Evolutionary conservation across 2,329 filamentous ascomycete genomes (phyloP).

Genomic region (Akanthomyces lecanii): DNA sequence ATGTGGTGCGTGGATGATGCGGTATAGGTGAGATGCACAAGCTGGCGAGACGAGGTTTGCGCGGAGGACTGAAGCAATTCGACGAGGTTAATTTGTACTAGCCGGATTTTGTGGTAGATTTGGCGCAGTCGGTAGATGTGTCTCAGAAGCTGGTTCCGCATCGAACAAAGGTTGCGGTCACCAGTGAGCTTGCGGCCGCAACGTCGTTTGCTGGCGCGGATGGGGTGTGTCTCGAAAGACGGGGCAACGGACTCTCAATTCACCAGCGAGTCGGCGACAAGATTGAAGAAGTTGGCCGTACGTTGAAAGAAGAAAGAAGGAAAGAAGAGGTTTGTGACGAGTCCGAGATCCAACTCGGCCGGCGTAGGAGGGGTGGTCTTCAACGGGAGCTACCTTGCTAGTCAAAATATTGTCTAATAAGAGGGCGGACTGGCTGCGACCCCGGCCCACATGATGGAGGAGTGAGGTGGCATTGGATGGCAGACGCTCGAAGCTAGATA

Average conservation of each 20-base stretch:
- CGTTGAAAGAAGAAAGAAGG: neutral
- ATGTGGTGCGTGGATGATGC: neutral
- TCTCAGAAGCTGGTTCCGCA: neutral
- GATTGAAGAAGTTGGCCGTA: no score
- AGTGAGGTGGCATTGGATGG: conserved; percentile 12
- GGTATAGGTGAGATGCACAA: neutral
- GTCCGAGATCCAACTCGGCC: neutral
- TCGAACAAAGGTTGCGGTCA: neutral
- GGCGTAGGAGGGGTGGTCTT: neutral
- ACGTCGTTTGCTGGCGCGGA: neutral
- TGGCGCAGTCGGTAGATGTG: neutral
- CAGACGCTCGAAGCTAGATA: neutral
- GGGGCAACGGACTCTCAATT: no score
- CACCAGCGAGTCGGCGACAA: no score
- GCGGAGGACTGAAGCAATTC: neutral
- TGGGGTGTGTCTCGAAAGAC: no score
- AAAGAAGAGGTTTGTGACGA: neutral
- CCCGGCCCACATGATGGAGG: conserved; percentile 12
- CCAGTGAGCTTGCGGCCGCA: neutral
- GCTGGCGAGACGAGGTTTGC: neutral
- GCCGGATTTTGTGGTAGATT: neutral
- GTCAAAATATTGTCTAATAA: neutral
- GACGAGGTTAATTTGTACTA: neutral
- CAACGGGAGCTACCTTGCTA: neutral
- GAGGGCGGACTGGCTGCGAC: neutral